A percentile compares a stretch with the other conserved stretches of the same genome.
Conservation (phyloP, 2,329 filamentous ascomycete genomes). For the Mollisiaceae sp. region DNA sequence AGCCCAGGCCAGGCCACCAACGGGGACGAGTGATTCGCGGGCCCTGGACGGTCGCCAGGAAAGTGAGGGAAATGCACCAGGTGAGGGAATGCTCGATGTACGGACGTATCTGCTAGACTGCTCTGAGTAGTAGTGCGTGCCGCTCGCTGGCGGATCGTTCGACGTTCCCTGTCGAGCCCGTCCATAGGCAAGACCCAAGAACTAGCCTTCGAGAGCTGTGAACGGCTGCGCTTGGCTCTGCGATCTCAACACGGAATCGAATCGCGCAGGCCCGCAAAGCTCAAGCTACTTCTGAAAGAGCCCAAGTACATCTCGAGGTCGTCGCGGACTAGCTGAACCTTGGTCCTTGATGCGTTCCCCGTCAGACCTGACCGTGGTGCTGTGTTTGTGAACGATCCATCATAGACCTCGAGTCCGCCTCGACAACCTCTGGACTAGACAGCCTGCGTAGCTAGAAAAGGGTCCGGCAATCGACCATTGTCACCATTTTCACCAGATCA, state of each 20-base stretch:
- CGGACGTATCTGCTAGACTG: background rate
- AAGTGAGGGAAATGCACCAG: background rate
- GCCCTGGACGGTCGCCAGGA: background rate
- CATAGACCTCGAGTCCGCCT: constrained; percentile 12
- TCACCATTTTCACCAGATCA: too few relatives aligned
- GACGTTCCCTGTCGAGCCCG: background rate
- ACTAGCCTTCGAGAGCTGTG: background rate
- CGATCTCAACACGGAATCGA: constrained; percentile 18
- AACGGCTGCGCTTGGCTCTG: constrained; percentile 11
- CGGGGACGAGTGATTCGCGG: background rate
- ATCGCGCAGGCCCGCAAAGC: constrained; percentile 5
- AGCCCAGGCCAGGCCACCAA: background rate
- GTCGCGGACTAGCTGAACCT: constrained; percentile 10
- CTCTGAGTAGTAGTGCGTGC: background rate
- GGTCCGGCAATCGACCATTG: constrained; percentile 8
- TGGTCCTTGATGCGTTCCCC: constrained; percentile 13
- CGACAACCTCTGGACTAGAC: background rate
- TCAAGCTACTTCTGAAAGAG: too few relatives aligned
- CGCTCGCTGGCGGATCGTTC: constrained; percentile 4
- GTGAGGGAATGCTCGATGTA: background rate
- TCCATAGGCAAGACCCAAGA: background rate
- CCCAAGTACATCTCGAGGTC: constrained; percentile 13
- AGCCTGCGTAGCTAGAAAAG: background rate
- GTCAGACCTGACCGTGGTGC: constrained; percentile 6
- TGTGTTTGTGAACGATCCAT: constrained; percentile 12